A percentile compares a stretch with the other conserved stretches of the same genome.
These are phyloP conservation scores for Globisporangium nagaii DNA, from an alignment of 352 stramenopile genomes.

Conservation along the genomic window DNA sequence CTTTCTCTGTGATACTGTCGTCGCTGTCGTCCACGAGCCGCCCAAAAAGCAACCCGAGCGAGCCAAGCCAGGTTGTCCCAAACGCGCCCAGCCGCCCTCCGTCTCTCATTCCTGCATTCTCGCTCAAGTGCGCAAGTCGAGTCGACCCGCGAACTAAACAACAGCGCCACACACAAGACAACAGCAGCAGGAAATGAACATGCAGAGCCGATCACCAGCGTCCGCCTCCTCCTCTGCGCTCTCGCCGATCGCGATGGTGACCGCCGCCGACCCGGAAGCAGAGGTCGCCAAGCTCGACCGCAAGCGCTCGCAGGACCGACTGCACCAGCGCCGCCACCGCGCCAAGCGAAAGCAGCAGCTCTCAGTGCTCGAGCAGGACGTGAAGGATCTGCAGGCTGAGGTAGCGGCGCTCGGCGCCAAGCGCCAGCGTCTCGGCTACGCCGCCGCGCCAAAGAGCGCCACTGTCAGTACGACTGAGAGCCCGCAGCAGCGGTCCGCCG, in stretches of 20 bases:
- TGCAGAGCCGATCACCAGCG: neutral
- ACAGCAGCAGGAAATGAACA: neutral
- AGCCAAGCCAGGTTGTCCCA: too few relatives aligned
- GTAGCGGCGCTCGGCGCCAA: constrained; percentile 4
- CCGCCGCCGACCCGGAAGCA: neutral
- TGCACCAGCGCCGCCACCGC: constrained; percentile 11
- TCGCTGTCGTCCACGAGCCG: neutral
- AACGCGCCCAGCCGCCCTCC: too few relatives aligned
- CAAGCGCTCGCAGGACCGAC: constrained; percentile 11
- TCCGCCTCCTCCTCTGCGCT: too few relatives aligned
- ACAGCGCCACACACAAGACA: too few relatives aligned
- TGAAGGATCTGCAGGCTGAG: constrained; percentile 6
- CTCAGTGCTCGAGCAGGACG: constrained; percentile 10
- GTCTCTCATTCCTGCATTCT: too few relatives aligned
- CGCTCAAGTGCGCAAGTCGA: too few relatives aligned
- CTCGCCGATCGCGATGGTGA: neutral
- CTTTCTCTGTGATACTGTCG: neutral
- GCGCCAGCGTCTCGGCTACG: constrained; percentile 4
- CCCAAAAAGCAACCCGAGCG: too few relatives aligned
- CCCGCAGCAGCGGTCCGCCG: neutral
- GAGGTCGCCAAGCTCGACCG: constrained; percentile 9
- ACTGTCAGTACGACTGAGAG: neutral
- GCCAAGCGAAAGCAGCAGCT: constrained; percentile 13
- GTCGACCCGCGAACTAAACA: too few relatives aligned
- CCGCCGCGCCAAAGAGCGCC: neutral